Conservation (phyloP, 2,329 filamentous ascomycete species). For the Beauveria varroae region DNA sequence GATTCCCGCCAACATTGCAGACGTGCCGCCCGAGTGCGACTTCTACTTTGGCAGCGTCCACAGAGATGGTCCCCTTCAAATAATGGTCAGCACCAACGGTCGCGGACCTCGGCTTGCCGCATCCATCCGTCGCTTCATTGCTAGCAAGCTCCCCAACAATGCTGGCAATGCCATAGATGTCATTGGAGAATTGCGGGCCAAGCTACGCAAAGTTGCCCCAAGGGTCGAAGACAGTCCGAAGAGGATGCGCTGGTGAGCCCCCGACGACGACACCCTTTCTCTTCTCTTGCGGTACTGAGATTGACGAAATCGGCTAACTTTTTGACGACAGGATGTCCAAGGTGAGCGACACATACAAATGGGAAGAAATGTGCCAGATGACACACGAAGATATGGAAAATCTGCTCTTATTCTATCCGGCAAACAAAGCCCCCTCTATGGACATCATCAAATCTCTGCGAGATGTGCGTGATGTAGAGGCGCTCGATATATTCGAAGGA, state of each 20-base stretch:
- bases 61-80: slow-evolving; percentile 87
- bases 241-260: slow-evolving; percentile 75
- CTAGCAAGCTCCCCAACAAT: slow-evolving; percentile 64
- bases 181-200: slow-evolving; percentile 72
- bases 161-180: slow-evolving; percentile 80
- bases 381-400: slow-evolving; percentile 76
- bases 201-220: slow-evolving; percentile 71
- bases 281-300: not conserved
- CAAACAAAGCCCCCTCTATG: slow-evolving; percentile 47
- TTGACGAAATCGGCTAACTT: slow-evolving; percentile 5
- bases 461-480: slow-evolving; percentile 33
- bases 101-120: slow-evolving; percentile 89
- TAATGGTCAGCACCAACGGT: slow-evolving; percentile 98
- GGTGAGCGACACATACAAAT: slow-evolving; percentile 79
- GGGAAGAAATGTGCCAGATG: slow-evolving; percentile 79
- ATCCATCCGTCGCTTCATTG: slow-evolving; percentile 77
- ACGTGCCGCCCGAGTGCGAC: slow-evolving; percentile 93
- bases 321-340: slow-evolving; percentile 65
- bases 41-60: slow-evolving; percentile 98
- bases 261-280: slow-evolving; percentile 14
- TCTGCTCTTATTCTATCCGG: slow-evolving; percentile 66
- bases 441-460: slow-evolving; percentile 50
- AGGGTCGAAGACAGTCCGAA: slow-evolving; percentile 67
- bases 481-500: slow-evolving; percentile 50
- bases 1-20: slow-evolving; percentile 90